Conservation (phyloP, 805 yeast species). For the Hanseniaspora osmophila region DNA sequence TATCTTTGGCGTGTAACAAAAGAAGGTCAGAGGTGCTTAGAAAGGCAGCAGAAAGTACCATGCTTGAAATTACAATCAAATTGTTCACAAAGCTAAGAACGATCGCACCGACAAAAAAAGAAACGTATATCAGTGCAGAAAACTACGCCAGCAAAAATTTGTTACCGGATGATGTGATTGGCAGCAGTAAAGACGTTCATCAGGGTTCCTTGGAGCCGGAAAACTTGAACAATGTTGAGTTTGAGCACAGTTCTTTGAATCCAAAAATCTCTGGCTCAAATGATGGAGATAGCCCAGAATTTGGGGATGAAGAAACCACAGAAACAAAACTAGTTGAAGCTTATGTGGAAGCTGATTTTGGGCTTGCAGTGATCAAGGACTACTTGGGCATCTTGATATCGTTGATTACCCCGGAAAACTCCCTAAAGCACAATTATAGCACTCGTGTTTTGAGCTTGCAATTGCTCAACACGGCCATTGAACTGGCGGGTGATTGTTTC, state of each 20-base stretch:
- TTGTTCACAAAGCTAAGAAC: slow-evolving; percentile 47
- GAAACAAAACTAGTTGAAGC: slow-evolving; percentile 4
- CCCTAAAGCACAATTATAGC: slow-evolving; percentile 73
- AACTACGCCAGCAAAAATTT: slow-evolving; percentile 30
- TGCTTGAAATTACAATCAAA: slow-evolving; percentile 52
- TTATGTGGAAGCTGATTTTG: slow-evolving; percentile 27
- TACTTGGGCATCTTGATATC: slow-evolving; percentile 63
- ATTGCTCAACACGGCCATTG: slow-evolving; percentile 64
- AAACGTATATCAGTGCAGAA: slow-evolving; percentile 32
- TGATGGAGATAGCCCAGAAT: background rate
- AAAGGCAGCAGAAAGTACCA: slow-evolving; percentile 75
- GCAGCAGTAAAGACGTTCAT: slow-evolving; percentile 36
- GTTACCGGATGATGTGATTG: slow-evolving; percentile 39
- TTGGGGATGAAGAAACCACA: slow-evolving; percentile 1
- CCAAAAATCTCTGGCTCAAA: no score
- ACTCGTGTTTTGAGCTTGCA: slow-evolving; percentile 73
- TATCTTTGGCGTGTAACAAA: slow-evolving; percentile 84
- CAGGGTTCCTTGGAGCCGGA: no score
- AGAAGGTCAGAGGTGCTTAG: slow-evolving; percentile 81
- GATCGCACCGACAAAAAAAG: slow-evolving; percentile 28
- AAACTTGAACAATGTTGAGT: no score
- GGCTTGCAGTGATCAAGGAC: slow-evolving; percentile 62
- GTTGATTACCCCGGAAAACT: slow-evolving; percentile 69
- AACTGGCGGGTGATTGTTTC: slow-evolving; percentile 57
- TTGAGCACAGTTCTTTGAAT: no score